These are phyloP conservation scores for Boletus mariae DNA, from an alignment of 1,284 basidiomycete species.

Conservation along the genomic window DNA sequence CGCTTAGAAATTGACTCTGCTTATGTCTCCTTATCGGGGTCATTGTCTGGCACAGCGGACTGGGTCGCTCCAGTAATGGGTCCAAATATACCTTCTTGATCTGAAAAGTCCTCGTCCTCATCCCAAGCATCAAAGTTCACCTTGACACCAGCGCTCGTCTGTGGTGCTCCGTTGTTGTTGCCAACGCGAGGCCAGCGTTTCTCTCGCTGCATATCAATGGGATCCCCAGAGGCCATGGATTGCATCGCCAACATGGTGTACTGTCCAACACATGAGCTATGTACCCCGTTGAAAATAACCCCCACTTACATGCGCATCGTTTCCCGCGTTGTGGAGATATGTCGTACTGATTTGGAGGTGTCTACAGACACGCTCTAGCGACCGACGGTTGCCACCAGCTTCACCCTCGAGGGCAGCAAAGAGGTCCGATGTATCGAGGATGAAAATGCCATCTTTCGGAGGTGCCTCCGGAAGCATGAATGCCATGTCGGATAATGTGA, in stretches of 20 bases:
- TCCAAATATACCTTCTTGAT: conserved; percentile 49
- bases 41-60: conserved; percentile 1
- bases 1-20: neutral
- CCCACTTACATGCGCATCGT: conserved; percentile 69
- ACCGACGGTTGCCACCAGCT: conserved; percentile 45
- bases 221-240: conserved; percentile 66
- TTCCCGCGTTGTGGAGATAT: conserved; percentile 79
- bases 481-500: conserved; percentile 49
- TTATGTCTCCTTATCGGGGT: conserved; percentile 8
- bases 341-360: conserved; percentile 55
- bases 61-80: conserved; percentile 18
- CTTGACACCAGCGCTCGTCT: conserved; percentile 40
- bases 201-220: conserved; percentile 68
- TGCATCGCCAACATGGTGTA: conserved; percentile 63
- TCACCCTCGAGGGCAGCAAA: conserved; percentile 69
- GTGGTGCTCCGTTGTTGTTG: conserved; percentile 16
- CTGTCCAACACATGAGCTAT: conserved; percentile 33
- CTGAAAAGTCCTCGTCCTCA: conserved; percentile 58
- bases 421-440: conserved; percentile 70
- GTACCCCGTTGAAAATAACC: neutral
- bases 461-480: conserved; percentile 53
- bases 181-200: conserved; percentile 57
- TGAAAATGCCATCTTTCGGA: conserved; percentile 53
- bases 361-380: conserved; percentile 56
- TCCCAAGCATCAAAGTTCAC: conserved; percentile 58